phyloP scores from a whole-genome alignment of 148 eudicot genomes.

The Chenopodium album region DNA sequence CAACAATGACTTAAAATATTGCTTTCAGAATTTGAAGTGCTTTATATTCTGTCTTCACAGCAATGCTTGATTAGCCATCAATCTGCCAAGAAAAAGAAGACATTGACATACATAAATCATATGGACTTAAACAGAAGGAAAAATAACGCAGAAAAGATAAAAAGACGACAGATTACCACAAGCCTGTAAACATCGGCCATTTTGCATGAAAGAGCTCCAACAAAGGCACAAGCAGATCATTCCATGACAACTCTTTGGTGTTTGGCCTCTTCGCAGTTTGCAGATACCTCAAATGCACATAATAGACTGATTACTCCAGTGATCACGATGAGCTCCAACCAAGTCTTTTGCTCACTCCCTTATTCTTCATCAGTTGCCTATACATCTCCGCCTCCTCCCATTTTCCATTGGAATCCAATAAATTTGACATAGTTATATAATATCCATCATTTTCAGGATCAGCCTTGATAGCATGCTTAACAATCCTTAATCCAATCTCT shows the following conservation, averaged over 20 bases:
- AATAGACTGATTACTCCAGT: not conserved
- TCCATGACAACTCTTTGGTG: not conserved
- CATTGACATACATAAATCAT: not conserved
- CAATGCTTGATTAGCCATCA: not conserved
- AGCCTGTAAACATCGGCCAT: not conserved
- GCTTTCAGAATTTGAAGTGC: no score
- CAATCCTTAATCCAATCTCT: constrained; percentile 55
- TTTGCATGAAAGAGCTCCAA: not conserved
- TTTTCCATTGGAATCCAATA: constrained; percentile 53
- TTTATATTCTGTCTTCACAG: not conserved
- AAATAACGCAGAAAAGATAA: not conserved
- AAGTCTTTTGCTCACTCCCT: constrained; percentile 52
- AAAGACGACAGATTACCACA: constrained; percentile 3
- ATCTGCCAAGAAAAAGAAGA: constrained; percentile 2
- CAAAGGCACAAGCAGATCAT: not conserved
- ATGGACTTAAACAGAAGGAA: not conserved
- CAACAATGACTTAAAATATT: not conserved
- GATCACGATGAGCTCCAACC: constrained; percentile 70
- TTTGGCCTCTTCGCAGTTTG: not conserved
- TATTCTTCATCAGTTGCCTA: constrained; percentile 59
- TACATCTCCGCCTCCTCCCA: constrained; percentile 65
- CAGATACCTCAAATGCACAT: not conserved
- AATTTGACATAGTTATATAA: constrained; percentile 48
- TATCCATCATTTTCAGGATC: constrained; percentile 77
- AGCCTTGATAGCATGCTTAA: constrained; percentile 52